A percentile compares a stretch with the other conserved stretches of the same genome.
Evolutionary conservation across 106 monocot genomes (phyloP).

Genomic region (Posidonia australis): DNA sequence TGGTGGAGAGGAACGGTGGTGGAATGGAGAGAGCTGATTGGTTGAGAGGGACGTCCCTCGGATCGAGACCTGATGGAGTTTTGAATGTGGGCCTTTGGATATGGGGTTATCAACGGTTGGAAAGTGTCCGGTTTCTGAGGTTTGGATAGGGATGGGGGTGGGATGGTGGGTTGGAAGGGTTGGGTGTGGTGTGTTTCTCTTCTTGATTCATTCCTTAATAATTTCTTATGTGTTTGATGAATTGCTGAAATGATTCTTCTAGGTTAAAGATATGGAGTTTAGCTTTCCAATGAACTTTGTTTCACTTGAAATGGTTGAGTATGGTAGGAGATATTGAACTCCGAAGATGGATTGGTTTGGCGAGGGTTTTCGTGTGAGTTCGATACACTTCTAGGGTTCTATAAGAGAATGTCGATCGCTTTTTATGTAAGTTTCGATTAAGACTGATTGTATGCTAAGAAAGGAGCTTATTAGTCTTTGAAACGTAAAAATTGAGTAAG

Average conservation of each 20-base stretch:
- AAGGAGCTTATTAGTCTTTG: constrained; percentile 8
- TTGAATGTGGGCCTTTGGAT: constrained; percentile 47
- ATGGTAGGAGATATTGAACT: constrained; percentile 7
- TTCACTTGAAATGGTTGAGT: constrained; percentile 5
- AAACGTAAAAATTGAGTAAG: constrained; percentile 18
- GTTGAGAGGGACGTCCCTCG: constrained; percentile 9
- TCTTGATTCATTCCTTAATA: constrained; percentile 13
- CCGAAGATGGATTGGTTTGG: constrained; percentile 13
- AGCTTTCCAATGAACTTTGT: constrained; percentile 23
- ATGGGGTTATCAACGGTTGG: constrained; percentile 18
- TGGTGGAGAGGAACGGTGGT: neutral
- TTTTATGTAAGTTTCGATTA: neutral
- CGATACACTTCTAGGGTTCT: constrained; percentile 7
- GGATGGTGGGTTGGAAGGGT: neutral
- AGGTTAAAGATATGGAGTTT: constrained; percentile 10
- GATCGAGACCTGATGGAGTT: constrained; percentile 12
- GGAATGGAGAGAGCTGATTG: constrained; percentile 22
- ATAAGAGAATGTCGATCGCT: neutral
- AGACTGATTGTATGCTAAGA: neutral
- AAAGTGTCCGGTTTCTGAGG: neutral
- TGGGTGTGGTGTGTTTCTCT: constrained; percentile 43
- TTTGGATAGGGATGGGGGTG: constrained; percentile 9
- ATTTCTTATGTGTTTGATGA: neutral
- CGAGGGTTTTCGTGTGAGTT: constrained; percentile 21
- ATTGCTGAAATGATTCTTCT: neutral